phyloP scores from a whole-genome alignment of 331 rosid genomes.

The Malus hybrid region DNA sequence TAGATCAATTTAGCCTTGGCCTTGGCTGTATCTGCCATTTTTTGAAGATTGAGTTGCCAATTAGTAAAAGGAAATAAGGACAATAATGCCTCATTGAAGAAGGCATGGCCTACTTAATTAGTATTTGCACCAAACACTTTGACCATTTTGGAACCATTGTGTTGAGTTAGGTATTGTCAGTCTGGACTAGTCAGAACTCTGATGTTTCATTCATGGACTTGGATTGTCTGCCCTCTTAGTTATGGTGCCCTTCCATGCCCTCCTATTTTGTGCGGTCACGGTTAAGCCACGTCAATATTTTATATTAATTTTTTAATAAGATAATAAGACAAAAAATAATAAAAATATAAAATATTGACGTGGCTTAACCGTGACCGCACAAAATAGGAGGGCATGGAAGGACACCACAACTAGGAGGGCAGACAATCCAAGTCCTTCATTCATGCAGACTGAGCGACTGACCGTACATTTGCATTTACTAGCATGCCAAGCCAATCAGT shows the following conservation, averaged over 20 bases:
- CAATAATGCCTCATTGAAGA: neutral
- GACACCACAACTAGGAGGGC: no score
- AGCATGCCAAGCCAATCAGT: neutral
- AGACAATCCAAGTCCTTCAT: no score
- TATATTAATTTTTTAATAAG: no score
- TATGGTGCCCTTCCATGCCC: no score
- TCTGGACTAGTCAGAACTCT: neutral
- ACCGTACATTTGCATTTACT: neutral
- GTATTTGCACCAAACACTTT: neutral
- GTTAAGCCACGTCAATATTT: no score
- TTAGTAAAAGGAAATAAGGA: neutral
- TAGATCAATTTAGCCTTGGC: neutral
- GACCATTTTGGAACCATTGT: slow-evolving; percentile 6
- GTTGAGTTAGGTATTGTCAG: neutral
- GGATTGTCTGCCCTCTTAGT: no score
- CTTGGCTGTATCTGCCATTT: no score
- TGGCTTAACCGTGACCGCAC: no score
- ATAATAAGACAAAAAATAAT: no score
- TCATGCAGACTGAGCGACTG: neutral
- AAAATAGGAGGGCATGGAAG: no score
- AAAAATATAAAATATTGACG: no score
- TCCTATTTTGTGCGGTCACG: no score
- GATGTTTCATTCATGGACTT: slow-evolving; percentile 1
- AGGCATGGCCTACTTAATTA: neutral
- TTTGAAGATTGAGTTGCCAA: slow-evolving; percentile 11